Percentiles rank a stretch among this genome's conserved stretches.
Evolutionary conservation across 352 stramenopile genomes (phyloP).

Genomic region (Globisporangium sylvaticum): DNA sequence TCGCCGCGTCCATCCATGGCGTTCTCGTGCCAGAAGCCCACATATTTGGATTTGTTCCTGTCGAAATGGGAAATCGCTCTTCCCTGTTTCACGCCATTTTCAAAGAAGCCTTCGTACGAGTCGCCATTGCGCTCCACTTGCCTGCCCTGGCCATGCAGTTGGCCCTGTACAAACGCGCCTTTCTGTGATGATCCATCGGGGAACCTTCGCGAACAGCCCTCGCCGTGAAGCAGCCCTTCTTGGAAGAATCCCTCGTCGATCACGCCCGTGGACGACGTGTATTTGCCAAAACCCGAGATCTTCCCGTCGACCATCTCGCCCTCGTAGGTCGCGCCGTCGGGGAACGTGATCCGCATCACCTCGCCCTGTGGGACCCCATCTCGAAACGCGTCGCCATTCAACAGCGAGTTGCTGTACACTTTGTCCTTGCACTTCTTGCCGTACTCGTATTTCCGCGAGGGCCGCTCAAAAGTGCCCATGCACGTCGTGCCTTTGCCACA

Average conservation of each 20-base stretch:
- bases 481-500: constrained; percentile 54
- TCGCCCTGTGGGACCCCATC: constrained; percentile 49
- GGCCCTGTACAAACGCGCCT: constrained; percentile 42
- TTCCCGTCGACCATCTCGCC: constrained; percentile 59
- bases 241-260: constrained; percentile 63
- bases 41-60: constrained; percentile 34
- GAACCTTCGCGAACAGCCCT: constrained; percentile 38
- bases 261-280: constrained; percentile 59
- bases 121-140: constrained; percentile 43
- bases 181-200: constrained; percentile 43
- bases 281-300: constrained; percentile 47
- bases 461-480: constrained; percentile 42
- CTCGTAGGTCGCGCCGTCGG: constrained; percentile 60
- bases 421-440: constrained; percentile 31
- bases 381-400: constrained; percentile 48
- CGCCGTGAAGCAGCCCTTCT: constrained; percentile 50
- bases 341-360: constrained; percentile 43
- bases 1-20: constrained; percentile 56
- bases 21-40: constrained; percentile 68
- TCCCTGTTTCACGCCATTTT: constrained; percentile 40
- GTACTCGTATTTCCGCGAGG: constrained; percentile 39
- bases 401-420: constrained; percentile 32
- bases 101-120: constrained; percentile 61
- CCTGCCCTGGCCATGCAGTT: constrained; percentile 39
- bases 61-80: constrained; percentile 38